A percentile compares a stretch with the other conserved stretches of the same genome.
Conservation (phyloP, 768 basidiomycete species). For the Tremella fuciformis region DNA sequence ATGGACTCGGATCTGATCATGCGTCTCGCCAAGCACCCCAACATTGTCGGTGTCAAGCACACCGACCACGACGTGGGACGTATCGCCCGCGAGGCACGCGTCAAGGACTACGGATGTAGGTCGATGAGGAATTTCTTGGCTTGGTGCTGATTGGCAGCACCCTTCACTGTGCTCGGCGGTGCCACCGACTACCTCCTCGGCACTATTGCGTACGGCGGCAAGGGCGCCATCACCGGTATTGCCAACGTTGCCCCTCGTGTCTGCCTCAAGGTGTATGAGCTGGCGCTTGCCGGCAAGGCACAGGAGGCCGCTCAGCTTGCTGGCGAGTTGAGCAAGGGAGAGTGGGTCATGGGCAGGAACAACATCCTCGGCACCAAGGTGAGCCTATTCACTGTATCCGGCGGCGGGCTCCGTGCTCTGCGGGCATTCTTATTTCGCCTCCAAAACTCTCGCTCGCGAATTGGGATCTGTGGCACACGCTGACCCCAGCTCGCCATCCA, state of each 20-base stretch:
- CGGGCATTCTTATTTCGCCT: too few relatives aligned
- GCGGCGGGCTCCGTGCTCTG: too few relatives aligned
- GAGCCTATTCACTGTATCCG: slow-evolving; percentile 11
- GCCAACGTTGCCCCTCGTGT: slow-evolving; percentile 33
- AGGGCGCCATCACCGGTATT: slow-evolving; percentile 38
- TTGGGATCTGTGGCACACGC: too few relatives aligned
- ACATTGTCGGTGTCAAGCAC: slow-evolving; percentile 81
- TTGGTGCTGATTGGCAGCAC: neutral
- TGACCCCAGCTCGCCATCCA: slow-evolving; percentile 15
- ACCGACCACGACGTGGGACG: slow-evolving; percentile 93
- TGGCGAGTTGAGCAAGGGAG: slow-evolving; percentile 18
- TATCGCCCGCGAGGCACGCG: slow-evolving; percentile 74
- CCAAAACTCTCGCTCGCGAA: too few relatives aligned
- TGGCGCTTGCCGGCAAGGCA: slow-evolving; percentile 18
- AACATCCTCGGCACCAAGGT: slow-evolving; percentile 31
- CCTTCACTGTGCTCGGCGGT: slow-evolving; percentile 33
- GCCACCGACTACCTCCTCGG: slow-evolving; percentile 34
- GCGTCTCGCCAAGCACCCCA: slow-evolving; percentile 72
- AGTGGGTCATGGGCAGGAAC: slow-evolving; percentile 32
- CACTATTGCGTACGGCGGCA: slow-evolving; percentile 21
- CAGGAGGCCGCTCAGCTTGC: slow-evolving; percentile 25
- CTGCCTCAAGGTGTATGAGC: slow-evolving; percentile 26
- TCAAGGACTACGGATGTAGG: slow-evolving; percentile 35
- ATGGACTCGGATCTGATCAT: slow-evolving; percentile 82
- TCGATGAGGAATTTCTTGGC: neutral